A percentile compares a stretch with the other conserved stretches of the same genome.
phyloP scores from a whole-genome alignment of 257 asterid species.

The Parsonsia alboflavescens region DNA sequence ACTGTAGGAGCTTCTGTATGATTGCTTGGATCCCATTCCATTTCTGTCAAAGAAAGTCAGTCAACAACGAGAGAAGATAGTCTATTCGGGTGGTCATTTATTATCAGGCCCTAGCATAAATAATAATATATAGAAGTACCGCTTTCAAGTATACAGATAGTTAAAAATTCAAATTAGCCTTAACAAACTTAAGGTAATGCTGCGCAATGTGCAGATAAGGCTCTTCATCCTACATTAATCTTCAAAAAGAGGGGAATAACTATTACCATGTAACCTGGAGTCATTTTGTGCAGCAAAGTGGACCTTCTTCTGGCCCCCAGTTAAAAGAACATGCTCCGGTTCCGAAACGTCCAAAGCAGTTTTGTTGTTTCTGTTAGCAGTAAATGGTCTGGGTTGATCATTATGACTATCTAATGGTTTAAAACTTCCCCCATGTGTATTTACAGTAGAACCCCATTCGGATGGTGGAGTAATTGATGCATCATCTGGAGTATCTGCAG shows the following conservation, averaged over 20 bases:
- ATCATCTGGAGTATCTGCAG: slow-evolving; percentile 45
- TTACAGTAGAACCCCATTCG: slow-evolving; percentile 47
- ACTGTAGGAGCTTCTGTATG: slow-evolving; percentile 46
- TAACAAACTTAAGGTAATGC: slow-evolving; percentile 2
- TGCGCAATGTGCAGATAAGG: neutral
- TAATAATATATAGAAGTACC: slow-evolving; percentile 36
- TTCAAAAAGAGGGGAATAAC: slow-evolving; percentile 10
- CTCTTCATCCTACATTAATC: neutral
- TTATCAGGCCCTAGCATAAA: slow-evolving; percentile 56
- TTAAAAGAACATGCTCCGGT: slow-evolving; percentile 27
- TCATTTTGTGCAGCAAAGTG: slow-evolving; percentile 47
- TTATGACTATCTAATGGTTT: slow-evolving; percentile 33
- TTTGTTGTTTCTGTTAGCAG: slow-evolving; percentile 31
- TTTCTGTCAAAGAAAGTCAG: slow-evolving; percentile 90
- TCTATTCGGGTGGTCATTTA: slow-evolving; percentile 44
- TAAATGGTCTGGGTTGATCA: slow-evolving; percentile 38
- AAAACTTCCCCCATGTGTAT: slow-evolving; percentile 35
- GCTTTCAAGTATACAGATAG: neutral
- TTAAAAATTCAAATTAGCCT: neutral
- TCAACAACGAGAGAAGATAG: slow-evolving; percentile 60
- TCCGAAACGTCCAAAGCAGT: slow-evolving; percentile 38
- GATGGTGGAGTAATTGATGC: slow-evolving; percentile 56
- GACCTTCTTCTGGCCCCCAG: slow-evolving; percentile 71
- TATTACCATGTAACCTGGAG: slow-evolving; percentile 54
- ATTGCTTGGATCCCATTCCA: slow-evolving; percentile 53